These are phyloP conservation scores for Drechslera avenae DNA, from an alignment of 2,329 filamentous ascomycete genomes.

Conservation along the genomic window DNA sequence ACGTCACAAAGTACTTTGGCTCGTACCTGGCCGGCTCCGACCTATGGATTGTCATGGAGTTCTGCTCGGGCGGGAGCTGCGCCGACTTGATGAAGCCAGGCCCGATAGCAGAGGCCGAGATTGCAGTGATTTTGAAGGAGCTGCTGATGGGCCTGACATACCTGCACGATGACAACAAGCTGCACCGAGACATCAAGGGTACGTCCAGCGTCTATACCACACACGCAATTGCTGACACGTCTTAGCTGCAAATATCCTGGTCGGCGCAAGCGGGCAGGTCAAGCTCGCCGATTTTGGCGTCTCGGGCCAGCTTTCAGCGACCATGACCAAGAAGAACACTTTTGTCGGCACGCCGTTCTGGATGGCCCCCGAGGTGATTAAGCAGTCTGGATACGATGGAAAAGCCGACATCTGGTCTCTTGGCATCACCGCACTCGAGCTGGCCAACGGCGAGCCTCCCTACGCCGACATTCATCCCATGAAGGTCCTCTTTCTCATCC, in stretches of 20 bases:
- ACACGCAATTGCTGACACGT: slow-evolving; percentile 9
- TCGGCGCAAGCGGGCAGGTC: slow-evolving; percentile 89
- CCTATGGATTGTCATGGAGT: slow-evolving; percentile 99
- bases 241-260: slow-evolving; percentile 86
- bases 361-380: slow-evolving; percentile 99
- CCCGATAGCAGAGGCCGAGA: slow-evolving; percentile 89
- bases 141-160: slow-evolving; percentile 90
- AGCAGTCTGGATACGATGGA: slow-evolving; percentile 96
- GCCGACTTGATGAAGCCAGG: slow-evolving; percentile 95
- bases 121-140: slow-evolving; percentile 92
- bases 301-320: slow-evolving; percentile 92
- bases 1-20: slow-evolving; percentile 97
- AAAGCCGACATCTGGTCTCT: slow-evolving; percentile 98
- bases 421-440: slow-evolving; percentile 89
- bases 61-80: slow-evolving; percentile 94
- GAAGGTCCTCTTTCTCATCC: slow-evolving; percentile 96
- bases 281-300: slow-evolving; percentile 98
- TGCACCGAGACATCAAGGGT: slow-evolving; percentile 97
- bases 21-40: slow-evolving; percentile 95
- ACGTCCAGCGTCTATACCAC: slow-evolving; percentile 26
- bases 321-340: slow-evolving; percentile 99
- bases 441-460: slow-evolving; percentile 89
- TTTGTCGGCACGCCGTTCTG: slow-evolving; percentile 98
- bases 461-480: slow-evolving; percentile 98
- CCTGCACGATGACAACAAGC: slow-evolving; percentile 90